These are phyloP conservation scores for Teratosphaeria gauchensis DNA, from an alignment of 2,329 filamentous ascomycete genomes.

Conservation along the genomic window DNA sequence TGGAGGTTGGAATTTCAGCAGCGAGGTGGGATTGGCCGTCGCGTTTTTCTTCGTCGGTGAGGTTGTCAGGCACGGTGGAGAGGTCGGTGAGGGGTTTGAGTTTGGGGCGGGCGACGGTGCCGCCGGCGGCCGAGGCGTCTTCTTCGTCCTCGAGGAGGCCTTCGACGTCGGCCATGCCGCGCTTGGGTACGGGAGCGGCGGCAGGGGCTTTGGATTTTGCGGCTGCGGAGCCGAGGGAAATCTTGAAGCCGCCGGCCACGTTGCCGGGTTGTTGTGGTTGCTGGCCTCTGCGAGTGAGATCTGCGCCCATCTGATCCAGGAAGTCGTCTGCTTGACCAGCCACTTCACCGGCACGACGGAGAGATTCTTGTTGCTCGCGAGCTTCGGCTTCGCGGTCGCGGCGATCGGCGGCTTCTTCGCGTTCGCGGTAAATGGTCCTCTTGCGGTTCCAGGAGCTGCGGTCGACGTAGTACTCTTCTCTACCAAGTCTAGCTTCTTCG, in stretches of 20 bases:
- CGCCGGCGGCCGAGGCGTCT: constrained; percentile 46
- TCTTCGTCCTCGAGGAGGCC: constrained; percentile 92
- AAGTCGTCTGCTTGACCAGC: constrained; percentile 83
- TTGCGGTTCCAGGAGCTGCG: constrained; percentile 76
- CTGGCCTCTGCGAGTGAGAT: constrained; percentile 48
- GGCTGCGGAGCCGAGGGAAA: constrained; percentile 74
- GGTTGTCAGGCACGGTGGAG: constrained; percentile 52
- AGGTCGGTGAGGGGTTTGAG: constrained; percentile 36
- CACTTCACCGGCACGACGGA: constrained; percentile 67
- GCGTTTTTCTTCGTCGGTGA: constrained; percentile 79
- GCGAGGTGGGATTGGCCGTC: constrained; percentile 75
- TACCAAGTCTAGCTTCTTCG: constrained; percentile 65
- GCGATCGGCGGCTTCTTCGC: constrained; percentile 72
- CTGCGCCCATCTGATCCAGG: constrained; percentile 72
- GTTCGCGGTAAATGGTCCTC: constrained; percentile 60
- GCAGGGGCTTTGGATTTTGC: constrained; percentile 58
- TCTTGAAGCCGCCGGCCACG: constrained; percentile 56
- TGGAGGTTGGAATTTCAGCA: constrained; percentile 79
- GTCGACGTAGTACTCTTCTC: constrained; percentile 83
- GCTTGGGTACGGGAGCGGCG: constrained; percentile 22
- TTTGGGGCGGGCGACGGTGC: constrained; percentile 21
- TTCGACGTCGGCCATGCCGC: constrained; percentile 78
- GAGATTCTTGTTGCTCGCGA: constrained; percentile 53
- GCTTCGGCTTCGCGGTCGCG: constrained; percentile 70
- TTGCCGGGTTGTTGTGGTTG: constrained; percentile 44